Evolutionary conservation across 148 eudicot species (phyloP).

Genomic region (Amaranthus cruentus): DNA sequence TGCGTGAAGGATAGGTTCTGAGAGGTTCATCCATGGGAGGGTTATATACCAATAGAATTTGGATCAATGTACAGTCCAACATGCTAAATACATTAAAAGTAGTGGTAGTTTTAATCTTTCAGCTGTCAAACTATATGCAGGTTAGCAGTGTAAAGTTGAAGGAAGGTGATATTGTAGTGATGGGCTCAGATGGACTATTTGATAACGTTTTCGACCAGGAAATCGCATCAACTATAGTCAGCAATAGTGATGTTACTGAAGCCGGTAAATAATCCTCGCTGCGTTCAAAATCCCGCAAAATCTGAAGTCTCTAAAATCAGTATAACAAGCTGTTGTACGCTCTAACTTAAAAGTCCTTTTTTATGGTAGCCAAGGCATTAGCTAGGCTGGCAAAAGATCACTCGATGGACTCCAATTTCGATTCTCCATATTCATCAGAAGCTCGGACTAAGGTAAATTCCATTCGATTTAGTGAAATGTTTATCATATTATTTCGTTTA

Average conservation of each 20-base stretch:
- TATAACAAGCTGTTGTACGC: not conserved
- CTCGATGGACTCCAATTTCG: constrained; percentile 57
- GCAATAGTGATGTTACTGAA: constrained; percentile 45
- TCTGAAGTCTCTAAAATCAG: not conserved
- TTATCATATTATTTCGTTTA: not conserved
- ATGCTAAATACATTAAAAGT: too few species aligned
- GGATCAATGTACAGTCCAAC: too few species aligned
- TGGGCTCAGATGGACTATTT: constrained; percentile 97
- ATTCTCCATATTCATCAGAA: constrained; percentile 82
- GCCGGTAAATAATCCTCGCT: constrained; percentile 46
- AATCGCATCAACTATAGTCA: constrained; percentile 47
- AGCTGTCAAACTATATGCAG: constrained; percentile 30
- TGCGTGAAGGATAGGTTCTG: too few species aligned
- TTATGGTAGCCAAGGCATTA: constrained; percentile 79
- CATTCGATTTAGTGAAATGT: not conserved
- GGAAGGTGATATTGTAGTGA: constrained; percentile 68
- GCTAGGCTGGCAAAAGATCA: constrained; percentile 80
- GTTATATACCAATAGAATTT: too few species aligned
- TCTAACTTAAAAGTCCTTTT: constrained; percentile 17
- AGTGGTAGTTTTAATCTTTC: not conserved
- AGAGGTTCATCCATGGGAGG: too few species aligned
- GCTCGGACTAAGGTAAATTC: constrained; percentile 64
- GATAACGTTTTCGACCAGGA: constrained; percentile 80
- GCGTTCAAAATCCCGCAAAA: not conserved
- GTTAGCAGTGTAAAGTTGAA: constrained; percentile 53